Evolutionary conservation across 1,284 basidiomycete genomes (phyloP), one percentile per base, ranked within the genome.

Genomic region (Cutaneotrichosporon arboriforme): DNA sequence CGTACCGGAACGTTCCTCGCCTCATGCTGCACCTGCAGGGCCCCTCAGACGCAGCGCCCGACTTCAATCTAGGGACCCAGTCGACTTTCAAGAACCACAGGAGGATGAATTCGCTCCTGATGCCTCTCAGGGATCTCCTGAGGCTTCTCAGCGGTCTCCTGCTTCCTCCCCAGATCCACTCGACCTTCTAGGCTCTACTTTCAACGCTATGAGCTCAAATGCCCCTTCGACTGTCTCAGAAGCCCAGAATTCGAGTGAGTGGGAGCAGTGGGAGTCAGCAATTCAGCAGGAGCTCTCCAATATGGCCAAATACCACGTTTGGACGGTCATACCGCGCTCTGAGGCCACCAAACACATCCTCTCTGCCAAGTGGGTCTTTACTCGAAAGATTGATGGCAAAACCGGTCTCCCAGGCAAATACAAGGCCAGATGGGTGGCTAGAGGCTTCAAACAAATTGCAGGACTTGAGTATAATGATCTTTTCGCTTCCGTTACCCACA

Each of bases 241-340:
- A 15, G 34, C 44, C 13, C 37, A 17, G 18, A 14, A 14, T 10
- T 26, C 14, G 20, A n/a, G n/a, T 13, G 44, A 46, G 44, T 46
- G 44, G 44, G 33, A 36, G 44, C 18, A 60, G 7, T 63, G 61
- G 61, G 7, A 49, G 34, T 13, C 18, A 8, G 59, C 62, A 12
- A 63, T 59, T 20, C 13, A 42, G 20, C 52, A 54, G 5, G 57
- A 63, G 41, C 35, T 61, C 15, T 22, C 35, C 13, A 59, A 57
- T 33, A 62, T 64, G 62, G 43, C 54, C 10, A 51, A 60, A n/a
- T 58, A 60, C 37, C 43, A 55, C 4, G 58, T 64, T 12, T 64
- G 49, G 46, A 38, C 49, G 36, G 46, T 51, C 3, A 26, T 55
- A 7, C 33, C 33, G 13, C 33, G 33, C 8, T 34, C 33, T 34